These are phyloP conservation scores for Penicillium corylophilum DNA, from an alignment of 2,329 filamentous ascomycete genomes.

Conservation along the genomic window DNA sequence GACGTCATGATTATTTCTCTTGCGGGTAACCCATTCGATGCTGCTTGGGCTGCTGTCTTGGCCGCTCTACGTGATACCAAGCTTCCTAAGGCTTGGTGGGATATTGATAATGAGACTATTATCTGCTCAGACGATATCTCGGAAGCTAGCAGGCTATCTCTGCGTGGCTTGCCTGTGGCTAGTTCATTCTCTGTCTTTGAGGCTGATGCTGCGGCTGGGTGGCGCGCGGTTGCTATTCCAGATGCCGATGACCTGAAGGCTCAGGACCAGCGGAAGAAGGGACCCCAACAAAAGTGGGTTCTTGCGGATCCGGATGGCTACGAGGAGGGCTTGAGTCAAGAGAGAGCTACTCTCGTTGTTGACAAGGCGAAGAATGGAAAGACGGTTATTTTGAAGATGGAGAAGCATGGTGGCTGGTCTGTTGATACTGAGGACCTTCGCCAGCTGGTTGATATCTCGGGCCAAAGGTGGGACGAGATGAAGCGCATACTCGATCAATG, in stretches of 20 bases:
- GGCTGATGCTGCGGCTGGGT: constrained; percentile 48
- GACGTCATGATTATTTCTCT: constrained; percentile 93
- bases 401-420: constrained; percentile 77
- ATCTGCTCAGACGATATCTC: constrained; percentile 66
- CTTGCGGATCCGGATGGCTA: constrained; percentile 85
- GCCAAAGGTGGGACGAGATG: constrained; percentile 64
- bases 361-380: constrained; percentile 53
- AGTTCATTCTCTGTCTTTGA: constrained; percentile 78
- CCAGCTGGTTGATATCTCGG: constrained; percentile 59
- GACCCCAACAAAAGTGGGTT: constrained; percentile 59
- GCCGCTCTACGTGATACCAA: constrained; percentile 76
- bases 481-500: constrained; percentile 42
- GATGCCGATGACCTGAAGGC: constrained; percentile 31
- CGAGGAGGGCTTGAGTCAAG: constrained; percentile 81
- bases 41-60: constrained; percentile 79
- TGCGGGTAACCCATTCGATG: constrained; percentile 88
- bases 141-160: constrained; percentile 55
- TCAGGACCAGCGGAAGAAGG: constrained; percentile 43
- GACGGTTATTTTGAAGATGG: constrained; percentile 63
- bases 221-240: constrained; percentile 39
- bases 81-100: constrained; percentile 78
- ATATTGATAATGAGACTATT: constrained; percentile 74
- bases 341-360: constrained; percentile 81
- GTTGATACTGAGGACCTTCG: constrained; percentile 64
- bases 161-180: constrained; percentile 70